Evolutionary conservation across 768 basidiomycete genomes (phyloP).

Genomic region (Tulasnella calospora): DNA sequence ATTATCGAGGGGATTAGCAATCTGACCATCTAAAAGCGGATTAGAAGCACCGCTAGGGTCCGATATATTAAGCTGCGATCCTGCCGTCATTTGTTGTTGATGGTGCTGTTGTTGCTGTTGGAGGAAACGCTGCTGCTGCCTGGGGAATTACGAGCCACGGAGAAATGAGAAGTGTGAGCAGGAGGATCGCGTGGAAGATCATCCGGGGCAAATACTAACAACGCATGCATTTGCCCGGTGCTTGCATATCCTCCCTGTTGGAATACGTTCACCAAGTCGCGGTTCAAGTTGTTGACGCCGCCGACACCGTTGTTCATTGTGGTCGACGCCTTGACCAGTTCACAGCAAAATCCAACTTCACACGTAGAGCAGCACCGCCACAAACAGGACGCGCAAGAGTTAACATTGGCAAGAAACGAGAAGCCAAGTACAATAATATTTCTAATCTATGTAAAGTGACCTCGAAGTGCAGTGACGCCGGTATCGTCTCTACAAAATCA

Average conservation of each 20-base stretch:
- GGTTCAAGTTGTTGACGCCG: conserved; percentile 7
- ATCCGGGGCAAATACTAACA: background rate
- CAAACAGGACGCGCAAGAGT: background rate
- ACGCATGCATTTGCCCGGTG: background rate
- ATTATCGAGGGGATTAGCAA: conserved; percentile 15
- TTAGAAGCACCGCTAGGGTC: background rate
- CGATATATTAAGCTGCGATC: background rate
- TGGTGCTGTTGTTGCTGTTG: background rate
- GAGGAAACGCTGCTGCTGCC: conserved; percentile 1
- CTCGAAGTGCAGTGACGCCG: background rate
- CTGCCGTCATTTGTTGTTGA: conserved; percentile 6
- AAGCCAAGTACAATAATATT: background rate
- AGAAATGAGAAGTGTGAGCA: conserved; percentile 1
- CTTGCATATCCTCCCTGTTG: background rate
- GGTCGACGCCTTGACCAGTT: conserved; percentile 9
- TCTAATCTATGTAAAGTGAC: background rate
- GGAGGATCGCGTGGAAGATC: background rate
- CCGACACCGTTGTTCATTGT: background rate
- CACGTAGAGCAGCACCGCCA: conserved; percentile 6
- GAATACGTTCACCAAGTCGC: conserved; percentile 5
- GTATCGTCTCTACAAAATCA: background rate
- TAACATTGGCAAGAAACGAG: background rate
- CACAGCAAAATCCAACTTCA: conserved; percentile 5
- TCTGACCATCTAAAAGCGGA: background rate
- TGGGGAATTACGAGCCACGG: conserved; percentile 5